Percentiles rank a stretch among this genome's conserved stretches.
Conservation (phyloP, 495 filamentous ascomycete species). For the Neurospora discreta region DNA sequence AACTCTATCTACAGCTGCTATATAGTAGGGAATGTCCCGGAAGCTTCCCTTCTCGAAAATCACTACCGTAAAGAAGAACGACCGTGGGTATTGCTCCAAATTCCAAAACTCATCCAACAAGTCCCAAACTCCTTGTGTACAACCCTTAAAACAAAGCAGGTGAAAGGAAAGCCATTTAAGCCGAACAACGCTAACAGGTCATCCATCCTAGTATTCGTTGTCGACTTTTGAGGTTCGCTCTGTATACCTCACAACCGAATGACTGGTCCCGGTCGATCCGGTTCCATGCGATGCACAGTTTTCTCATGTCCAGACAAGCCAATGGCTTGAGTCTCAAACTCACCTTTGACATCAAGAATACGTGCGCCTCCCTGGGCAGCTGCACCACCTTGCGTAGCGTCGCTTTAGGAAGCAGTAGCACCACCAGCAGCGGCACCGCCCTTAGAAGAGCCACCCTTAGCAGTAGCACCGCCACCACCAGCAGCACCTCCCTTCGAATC, state of each 20-base stretch:
- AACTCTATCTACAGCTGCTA: background rate
- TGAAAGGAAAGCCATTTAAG: background rate
- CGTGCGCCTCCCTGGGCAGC: background rate
- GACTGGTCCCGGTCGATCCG: background rate
- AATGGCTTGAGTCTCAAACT: background rate
- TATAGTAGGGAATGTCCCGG: background rate
- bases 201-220: background rate
- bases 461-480: too few relatives aligned
- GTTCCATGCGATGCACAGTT: background rate
- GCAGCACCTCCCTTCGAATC: too few relatives aligned
- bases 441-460: background rate
- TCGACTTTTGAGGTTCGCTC: background rate
- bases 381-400: too few relatives aligned
- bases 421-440: background rate
- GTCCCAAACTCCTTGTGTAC: background rate
- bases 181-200: background rate
- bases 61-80: background rate
- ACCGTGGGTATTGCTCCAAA: background rate
- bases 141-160: background rate
- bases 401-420: background rate
- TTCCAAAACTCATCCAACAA: background rate
- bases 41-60: background rate
- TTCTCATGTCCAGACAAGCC: background rate
- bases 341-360: background rate
- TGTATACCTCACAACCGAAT: background rate